These are phyloP conservation scores for Neospora caninum DNA, from an alignment of 169 alveolate genomes.

Conservation along the genomic window DNA sequence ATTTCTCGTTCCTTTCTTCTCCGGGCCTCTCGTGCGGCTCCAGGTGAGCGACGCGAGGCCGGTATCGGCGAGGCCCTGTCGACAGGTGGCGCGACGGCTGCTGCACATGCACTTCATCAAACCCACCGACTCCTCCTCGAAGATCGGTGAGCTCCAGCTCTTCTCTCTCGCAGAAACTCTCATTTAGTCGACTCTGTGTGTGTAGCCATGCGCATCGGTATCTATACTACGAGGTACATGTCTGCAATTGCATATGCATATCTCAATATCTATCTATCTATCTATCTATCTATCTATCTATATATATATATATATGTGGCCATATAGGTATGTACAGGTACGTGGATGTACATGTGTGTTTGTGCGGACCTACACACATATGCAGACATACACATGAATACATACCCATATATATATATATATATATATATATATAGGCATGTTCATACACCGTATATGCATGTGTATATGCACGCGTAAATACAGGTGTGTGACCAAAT, in stretches of 20 bases:
- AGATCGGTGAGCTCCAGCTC: constrained; percentile 13
- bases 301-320: neutral
- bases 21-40: neutral
- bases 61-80: neutral
- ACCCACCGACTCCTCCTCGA: neutral
- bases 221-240: neutral
- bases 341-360: neutral
- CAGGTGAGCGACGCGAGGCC: neutral
- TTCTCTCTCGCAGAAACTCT: too few species aligned
- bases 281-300: neutral
- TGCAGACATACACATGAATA: too few species aligned
- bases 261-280: too few species aligned
- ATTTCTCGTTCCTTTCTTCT: neutral
- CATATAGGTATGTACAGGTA: neutral
- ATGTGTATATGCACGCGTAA: too few species aligned
- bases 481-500: too few species aligned
- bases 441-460: too few species aligned
- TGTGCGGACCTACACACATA: neutral
- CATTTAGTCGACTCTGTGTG: neutral
- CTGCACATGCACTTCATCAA: neutral
- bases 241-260: neutral
- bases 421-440: too few species aligned
- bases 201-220: too few species aligned
- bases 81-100: constrained; percentile 11
- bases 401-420: neutral